phyloP scores from a whole-genome alignment of 768 basidiomycete species.

The Lactarius hatsudake region DNA sequence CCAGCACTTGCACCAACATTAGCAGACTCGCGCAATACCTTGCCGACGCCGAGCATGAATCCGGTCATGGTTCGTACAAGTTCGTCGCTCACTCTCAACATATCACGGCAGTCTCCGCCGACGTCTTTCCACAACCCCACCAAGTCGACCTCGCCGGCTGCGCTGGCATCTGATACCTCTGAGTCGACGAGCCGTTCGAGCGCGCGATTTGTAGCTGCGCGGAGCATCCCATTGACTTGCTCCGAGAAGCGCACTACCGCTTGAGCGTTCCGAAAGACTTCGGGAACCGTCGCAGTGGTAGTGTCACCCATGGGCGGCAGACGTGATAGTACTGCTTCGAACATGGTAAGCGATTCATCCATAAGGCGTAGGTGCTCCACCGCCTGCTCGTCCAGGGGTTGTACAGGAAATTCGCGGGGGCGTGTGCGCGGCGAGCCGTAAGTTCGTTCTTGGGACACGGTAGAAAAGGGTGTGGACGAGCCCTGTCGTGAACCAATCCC shows the following conservation, averaged over 20 bases:
- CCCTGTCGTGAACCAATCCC: conserved; percentile 15
- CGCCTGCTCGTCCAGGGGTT: conserved; percentile 27
- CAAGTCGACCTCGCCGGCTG: conserved; percentile 37
- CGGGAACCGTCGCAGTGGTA: conserved; percentile 43
- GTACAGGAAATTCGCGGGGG: conserved; percentile 6
- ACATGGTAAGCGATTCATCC: conserved; percentile 64
- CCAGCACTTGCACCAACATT: conserved; percentile 24
- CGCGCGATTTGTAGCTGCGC: conserved; percentile 53
- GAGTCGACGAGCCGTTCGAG: conserved; percentile 73
- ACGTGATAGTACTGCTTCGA: conserved; percentile 63
- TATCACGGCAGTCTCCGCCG: conserved; percentile 70
- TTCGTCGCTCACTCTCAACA: conserved; percentile 71
- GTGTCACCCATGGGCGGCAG: conserved; percentile 45
- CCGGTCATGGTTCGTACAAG: conserved; percentile 73
- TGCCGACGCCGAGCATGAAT: conserved; percentile 72
- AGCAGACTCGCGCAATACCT: conserved; percentile 57
- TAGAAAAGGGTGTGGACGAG: conserved; percentile 19
- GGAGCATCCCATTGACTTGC: conserved; percentile 59
- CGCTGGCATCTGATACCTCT: conserved; percentile 56
- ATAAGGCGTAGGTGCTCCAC: conserved; percentile 68
- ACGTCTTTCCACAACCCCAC: conserved; percentile 66
- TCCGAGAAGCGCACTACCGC: conserved; percentile 64
- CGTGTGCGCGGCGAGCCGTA: conserved; percentile 26
- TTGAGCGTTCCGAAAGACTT: conserved; percentile 60
- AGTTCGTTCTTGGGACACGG: conserved; percentile 25